Percentiles rank a stretch among this genome's conserved stretches.
phyloP scores from a whole-genome alignment of 2,329 filamentous ascomycete genomes.

The Talaromyces islandicus region DNA sequence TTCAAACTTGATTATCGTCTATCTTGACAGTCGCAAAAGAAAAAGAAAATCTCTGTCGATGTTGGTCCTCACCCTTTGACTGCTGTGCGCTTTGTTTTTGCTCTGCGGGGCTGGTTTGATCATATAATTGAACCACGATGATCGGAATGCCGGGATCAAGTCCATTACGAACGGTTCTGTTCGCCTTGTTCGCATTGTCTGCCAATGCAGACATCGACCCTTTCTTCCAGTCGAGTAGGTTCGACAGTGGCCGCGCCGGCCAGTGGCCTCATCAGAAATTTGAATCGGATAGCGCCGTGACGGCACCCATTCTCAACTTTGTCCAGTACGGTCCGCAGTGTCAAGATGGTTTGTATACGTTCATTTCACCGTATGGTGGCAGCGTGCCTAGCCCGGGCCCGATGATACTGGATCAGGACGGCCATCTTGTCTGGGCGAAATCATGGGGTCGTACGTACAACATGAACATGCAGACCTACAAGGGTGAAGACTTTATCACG shows the following conservation, averaged over 20 bases:
- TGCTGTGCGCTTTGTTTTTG: background rate
- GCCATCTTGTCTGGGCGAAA: conserved; percentile 5
- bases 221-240: conserved; percentile 1
- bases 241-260: background rate
- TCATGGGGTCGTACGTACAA: background rate
- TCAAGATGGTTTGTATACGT: conserved; percentile 2
- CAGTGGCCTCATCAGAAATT: background rate
- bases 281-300: background rate
- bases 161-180: background rate
- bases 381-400: background rate
- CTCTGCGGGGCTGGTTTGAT: background rate
- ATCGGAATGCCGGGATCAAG: background rate
- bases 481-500: background rate
- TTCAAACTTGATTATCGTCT: background rate
- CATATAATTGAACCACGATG: background rate
- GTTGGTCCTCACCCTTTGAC: background rate
- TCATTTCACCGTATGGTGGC: conserved; percentile 1
- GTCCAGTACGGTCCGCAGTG: background rate
- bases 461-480: conserved; percentile 7
- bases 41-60: background rate
- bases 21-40: background rate
- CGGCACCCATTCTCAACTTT: conserved; percentile 1
- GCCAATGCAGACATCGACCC: conserved; percentile 1
- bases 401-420: conserved; percentile 6
- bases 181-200: background rate